phyloP scores from a whole-genome alignment of 108 stramenopile species.

The Cyclotella cryptica region DNA sequence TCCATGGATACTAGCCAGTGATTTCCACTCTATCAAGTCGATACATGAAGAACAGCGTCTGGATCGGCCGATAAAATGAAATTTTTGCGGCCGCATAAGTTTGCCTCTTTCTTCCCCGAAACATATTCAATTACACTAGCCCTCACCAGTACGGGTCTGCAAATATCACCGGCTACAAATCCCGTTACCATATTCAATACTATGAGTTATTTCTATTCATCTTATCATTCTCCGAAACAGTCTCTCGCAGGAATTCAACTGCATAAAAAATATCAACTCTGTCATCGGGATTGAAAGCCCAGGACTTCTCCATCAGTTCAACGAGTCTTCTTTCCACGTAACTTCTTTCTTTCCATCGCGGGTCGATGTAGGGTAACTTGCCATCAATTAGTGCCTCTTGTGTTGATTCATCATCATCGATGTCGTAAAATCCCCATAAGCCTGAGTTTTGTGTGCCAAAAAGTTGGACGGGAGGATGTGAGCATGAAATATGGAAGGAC shows the following conservation, averaged over 20 bases:
- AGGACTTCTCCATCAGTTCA: constrained; percentile 78
- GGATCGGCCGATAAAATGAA: too few relatives aligned
- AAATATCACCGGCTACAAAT: too few relatives aligned
- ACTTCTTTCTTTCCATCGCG: constrained; percentile 69
- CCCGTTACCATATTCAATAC: background rate
- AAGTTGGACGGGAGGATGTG: background rate
- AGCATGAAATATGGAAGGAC: constrained; percentile 20
- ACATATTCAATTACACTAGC: too few relatives aligned
- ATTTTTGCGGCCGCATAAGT: too few relatives aligned
- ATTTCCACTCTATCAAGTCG: too few relatives aligned
- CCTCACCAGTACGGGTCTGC: too few relatives aligned
- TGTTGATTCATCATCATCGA: constrained; percentile 60
- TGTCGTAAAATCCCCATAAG: constrained; percentile 72
- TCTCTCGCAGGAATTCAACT: constrained; percentile 58
- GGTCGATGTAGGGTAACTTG: constrained; percentile 66
- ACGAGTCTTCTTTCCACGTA: constrained; percentile 70
- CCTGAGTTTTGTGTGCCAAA: constrained; percentile 37
- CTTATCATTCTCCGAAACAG: constrained; percentile 44
- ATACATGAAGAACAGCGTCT: too few relatives aligned
- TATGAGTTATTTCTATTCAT: constrained; percentile 2
- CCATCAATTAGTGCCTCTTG: constrained; percentile 64
- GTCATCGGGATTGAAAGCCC: constrained; percentile 66
- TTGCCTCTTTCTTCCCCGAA: too few relatives aligned
- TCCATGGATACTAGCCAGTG: too few relatives aligned
- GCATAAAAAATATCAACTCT: constrained; percentile 74